Evolutionary conservation across 768 basidiomycete species (phyloP).

Genomic region (Melanogaster broomeanus): DNA sequence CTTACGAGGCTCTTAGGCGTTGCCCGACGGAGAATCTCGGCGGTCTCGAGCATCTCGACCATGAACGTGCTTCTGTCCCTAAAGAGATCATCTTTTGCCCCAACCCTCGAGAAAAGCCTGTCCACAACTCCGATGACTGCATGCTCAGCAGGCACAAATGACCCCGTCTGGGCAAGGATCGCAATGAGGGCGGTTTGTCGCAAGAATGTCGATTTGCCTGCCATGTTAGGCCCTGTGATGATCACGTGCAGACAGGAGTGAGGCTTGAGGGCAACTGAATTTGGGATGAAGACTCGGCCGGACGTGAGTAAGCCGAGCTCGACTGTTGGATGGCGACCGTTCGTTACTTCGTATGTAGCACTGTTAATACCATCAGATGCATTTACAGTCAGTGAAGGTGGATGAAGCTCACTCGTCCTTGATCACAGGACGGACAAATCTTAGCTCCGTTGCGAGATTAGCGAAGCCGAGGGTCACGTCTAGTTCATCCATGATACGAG

Average conservation of each 20-base stretch:
- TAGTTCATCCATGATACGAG: constrained; percentile 81
- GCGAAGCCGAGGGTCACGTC: constrained; percentile 86
- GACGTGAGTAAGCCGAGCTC: constrained; percentile 79
- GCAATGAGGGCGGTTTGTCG: constrained; percentile 89
- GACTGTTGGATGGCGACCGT: constrained; percentile 92
- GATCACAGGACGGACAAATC: constrained; percentile 71
- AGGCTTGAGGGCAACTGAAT: constrained; percentile 66
- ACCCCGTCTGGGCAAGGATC: constrained; percentile 90
- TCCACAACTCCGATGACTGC: constrained; percentile 88
- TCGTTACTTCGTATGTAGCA: constrained; percentile 61
- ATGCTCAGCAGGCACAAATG: constrained; percentile 87
- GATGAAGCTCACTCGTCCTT: constrained; percentile 59
- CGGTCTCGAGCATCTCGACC: constrained; percentile 97
- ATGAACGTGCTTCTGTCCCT: constrained; percentile 95
- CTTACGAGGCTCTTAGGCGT: constrained; percentile 81
- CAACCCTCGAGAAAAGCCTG: constrained; percentile 90
- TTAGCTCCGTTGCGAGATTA: constrained; percentile 73
- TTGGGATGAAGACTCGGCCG: constrained; percentile 82
- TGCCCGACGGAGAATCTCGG: constrained; percentile 84
- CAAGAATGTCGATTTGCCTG: constrained; percentile 90
- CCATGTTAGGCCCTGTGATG: constrained; percentile 97
- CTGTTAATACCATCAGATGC: constrained; percentile 30
- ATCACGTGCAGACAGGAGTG: constrained; percentile 70
- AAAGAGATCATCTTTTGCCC: constrained; percentile 93
- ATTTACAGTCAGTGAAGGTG: neutral